Conservation (phyloP, 1,284 basidiomycete species). For the Leccinum solheimii region DNA sequence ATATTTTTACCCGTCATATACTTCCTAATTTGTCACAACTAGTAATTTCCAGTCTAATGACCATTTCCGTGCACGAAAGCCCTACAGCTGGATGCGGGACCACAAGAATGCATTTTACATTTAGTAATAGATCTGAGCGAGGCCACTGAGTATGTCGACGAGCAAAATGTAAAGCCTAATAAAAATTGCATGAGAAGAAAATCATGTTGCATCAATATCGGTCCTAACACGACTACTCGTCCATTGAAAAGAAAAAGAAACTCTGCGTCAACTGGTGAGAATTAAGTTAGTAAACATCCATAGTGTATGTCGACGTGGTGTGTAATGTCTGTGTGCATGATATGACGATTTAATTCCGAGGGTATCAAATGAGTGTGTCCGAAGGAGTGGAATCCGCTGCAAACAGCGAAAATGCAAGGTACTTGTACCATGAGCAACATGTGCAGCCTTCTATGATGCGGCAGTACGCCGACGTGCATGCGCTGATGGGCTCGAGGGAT, state of each 20-base stretch:
- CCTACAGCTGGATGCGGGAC: background rate
- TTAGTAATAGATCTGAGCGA: conserved; percentile 24
- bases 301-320: conserved; percentile 20
- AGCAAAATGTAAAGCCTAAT: conserved; percentile 10
- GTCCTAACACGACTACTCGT: conserved; percentile 24
- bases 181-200: conserved; percentile 15
- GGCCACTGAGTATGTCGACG: background rate
- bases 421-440: background rate
- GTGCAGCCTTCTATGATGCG: conserved; percentile 24
- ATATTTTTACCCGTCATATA: conserved; percentile 6
- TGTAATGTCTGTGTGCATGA: conserved; percentile 18
- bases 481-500: conserved; percentile 16
- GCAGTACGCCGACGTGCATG: conserved; percentile 22
- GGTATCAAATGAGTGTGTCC: conserved; percentile 35
- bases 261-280: conserved; percentile 3
- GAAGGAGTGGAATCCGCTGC: conserved; percentile 20
- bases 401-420: conserved; percentile 11
- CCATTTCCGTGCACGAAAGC: background rate
- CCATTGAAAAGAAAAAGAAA: conserved; percentile 17
- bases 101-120: conserved; percentile 32
- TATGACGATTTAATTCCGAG: conserved; percentile 17
- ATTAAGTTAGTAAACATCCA: conserved; percentile 30
- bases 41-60: background rate
- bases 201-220: conserved; percentile 11
- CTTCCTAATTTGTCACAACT: background rate